phyloP scores from a whole-genome alignment of 2,329 filamentous ascomycete genomes.

The Hirsutella rhossiliensis region DNA sequence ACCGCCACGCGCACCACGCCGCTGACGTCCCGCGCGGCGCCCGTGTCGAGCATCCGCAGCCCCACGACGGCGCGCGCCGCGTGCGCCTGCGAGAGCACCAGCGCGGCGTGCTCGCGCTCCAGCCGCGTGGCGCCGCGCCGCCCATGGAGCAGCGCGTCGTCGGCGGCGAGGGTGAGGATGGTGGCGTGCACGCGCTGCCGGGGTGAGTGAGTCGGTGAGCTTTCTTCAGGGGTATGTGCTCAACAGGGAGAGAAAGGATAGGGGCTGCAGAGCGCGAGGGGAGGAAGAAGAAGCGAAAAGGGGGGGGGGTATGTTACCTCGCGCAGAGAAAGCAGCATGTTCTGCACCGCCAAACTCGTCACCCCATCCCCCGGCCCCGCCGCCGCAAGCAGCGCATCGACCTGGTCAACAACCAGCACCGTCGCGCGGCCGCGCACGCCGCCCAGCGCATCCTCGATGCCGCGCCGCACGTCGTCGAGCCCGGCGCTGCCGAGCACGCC shows the following conservation, averaged over 20 bases:
- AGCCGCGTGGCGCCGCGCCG: conserved; percentile 42
- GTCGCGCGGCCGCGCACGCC: conserved; percentile 20
- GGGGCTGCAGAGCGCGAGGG: not conserved
- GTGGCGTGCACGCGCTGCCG: conserved; percentile 49
- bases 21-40: conserved; percentile 81
- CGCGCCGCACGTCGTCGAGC: conserved; percentile 23
- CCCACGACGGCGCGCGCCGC: conserved; percentile 60
- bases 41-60: conserved; percentile 69
- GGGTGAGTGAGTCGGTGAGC: not conserved
- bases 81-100: conserved; percentile 63
- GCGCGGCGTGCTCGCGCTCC: conserved; percentile 58
- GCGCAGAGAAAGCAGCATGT: conserved; percentile 45
- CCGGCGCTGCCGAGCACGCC: conserved; percentile 16
- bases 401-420: conserved; percentile 54
- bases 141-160: conserved; percentile 53
- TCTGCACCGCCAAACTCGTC: conserved; percentile 34
- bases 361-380: conserved; percentile 27
- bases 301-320: conserved; percentile 34
- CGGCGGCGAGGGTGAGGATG: conserved; percentile 58
- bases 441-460: conserved; percentile 26
- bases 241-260: not conserved
- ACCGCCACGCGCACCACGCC: conserved; percentile 68
- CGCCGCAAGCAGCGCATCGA: conserved; percentile 52
- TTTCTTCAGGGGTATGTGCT: too few species aligned
- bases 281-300: too few species aligned